These are phyloP conservation scores for Gracilaria domingensis DNA, from an alignment of 23 red algal genomes.

Conservation along the genomic window DNA sequence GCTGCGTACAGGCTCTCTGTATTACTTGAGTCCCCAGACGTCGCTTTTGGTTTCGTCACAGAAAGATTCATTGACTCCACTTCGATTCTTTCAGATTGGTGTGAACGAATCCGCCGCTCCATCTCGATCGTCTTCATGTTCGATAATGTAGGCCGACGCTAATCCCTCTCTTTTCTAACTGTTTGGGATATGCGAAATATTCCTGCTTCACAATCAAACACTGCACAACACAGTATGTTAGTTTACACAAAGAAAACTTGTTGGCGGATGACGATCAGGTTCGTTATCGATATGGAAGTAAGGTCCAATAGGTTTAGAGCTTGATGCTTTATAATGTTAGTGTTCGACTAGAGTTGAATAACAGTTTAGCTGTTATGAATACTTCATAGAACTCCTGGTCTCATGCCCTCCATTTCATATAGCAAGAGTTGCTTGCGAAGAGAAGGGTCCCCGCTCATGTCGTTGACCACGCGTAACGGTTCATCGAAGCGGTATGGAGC, in stretches of 20 bases:
- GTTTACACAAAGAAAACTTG: too few relatives aligned
- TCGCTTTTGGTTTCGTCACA: constrained; percentile 42
- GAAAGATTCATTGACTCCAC: constrained; percentile 7
- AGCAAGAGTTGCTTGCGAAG: constrained; percentile 68
- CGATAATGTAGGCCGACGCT: constrained; percentile 32
- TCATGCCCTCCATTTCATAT: constrained; percentile 43
- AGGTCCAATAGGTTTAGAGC: neutral
- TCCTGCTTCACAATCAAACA: neutral
- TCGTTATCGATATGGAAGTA: too few relatives aligned
- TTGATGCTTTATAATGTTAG: neutral
- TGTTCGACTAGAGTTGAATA: neutral
- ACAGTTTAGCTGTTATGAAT: neutral
- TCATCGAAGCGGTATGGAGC: constrained; percentile 71
- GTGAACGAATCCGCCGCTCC: constrained; percentile 66
- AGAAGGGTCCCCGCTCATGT: constrained; percentile 53
- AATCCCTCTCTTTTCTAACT: neutral
- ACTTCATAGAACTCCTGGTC: constrained; percentile 1
- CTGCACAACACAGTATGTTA: neutral
- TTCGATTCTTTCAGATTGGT: constrained; percentile 64
- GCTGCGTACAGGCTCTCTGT: constrained; percentile 44
- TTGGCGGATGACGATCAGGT: too few relatives aligned
- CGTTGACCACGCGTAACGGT: constrained; percentile 66
- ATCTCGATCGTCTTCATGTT: constrained; percentile 38
- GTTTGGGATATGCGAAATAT: neutral
- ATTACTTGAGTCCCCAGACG: constrained; percentile 61